These are phyloP conservation scores for Haberlea rhodopensis DNA, from an alignment of 257 asterid genomes.

Conservation along the genomic window DNA sequence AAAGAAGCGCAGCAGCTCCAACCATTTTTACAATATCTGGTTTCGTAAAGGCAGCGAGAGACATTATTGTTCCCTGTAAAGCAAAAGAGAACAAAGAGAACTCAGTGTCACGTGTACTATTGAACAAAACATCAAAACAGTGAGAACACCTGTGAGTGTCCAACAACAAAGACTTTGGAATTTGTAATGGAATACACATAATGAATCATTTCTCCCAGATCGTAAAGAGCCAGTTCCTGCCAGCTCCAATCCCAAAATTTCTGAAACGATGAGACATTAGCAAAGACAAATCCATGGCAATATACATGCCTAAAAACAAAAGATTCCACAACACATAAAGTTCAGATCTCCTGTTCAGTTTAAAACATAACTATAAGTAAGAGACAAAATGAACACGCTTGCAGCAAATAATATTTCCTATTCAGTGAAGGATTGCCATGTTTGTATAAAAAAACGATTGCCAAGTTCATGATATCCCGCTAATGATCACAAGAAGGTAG, in stretches of 20 bases:
- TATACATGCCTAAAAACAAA: slow-evolving; percentile 4
- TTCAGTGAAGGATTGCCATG: not conserved
- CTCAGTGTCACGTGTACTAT: not conserved
- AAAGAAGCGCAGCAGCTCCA: slow-evolving; percentile 93
- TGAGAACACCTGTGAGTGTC: slow-evolving; percentile 89
- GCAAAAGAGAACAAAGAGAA: slow-evolving; percentile 25
- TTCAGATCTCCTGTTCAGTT: slow-evolving; percentile 7
- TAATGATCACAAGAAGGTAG: no score
- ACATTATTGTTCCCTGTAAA: slow-evolving; percentile 87
- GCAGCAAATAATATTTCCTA: slow-evolving; percentile 8
- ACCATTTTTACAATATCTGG: slow-evolving; percentile 79
- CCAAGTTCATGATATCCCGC: no score
- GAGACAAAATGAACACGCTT: not conserved
- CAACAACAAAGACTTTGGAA: slow-evolving; percentile 71
- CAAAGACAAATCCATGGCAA: slow-evolving; percentile 20
- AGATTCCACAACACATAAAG: not conserved
- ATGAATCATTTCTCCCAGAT: slow-evolving; percentile 77
- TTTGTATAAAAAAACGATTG: no score
- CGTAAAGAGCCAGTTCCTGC: slow-evolving; percentile 91
- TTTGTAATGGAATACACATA: slow-evolving; percentile 55
- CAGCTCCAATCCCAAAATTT: slow-evolving; percentile 99
- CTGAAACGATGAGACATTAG: slow-evolving; percentile 37
- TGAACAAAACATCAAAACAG: slow-evolving; percentile 8
- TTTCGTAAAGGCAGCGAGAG: slow-evolving; percentile 91
- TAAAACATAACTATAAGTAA: slow-evolving; percentile 3